Evolutionary conservation across 495 filamentous ascomycete species (phyloP), one percentile per base, ranked within the genome.

Genomic region (Ascobolus immersus): DNA sequence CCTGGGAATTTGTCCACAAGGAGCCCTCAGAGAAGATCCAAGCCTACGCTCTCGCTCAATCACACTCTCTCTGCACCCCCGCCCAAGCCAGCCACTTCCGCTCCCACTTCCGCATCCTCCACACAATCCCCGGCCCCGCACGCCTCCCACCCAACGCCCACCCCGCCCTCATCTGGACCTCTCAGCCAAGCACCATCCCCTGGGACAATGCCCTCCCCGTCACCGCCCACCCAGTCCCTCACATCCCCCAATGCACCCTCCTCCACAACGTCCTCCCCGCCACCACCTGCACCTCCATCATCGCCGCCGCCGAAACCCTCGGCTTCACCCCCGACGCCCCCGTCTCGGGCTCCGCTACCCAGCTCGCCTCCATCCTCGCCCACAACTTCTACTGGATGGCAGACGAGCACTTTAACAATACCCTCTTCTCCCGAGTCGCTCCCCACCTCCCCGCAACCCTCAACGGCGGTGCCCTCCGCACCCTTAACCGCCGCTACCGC

Each of bases 341-440:
- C 0, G 58, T 57, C 9, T 39, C 60, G 17, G 48, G 51, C 1
- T 50, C 52, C n/a, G 55, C 57, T 35, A 55, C 55, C 20, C 44
- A 51, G 25, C 53, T 58, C 21, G 45, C 44, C 24, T 57, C 53
- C 39, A 46, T 61, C 26, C 44, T 62, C 0, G 59, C 59, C 1
- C 59, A 62, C 41, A 62, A 62, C 38, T 58, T 62, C 32, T 62
- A 62, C 46, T 62, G 59, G 57, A 47, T 62, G 17, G 48, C 58
- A 17, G 59, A 62, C 35, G 29, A 42, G 11, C 34, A 40, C 0
- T 61, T 62, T 36, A 44, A 51, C 36, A 43, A 55, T 15, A 52
- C 36, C 11, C 48, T 62, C 4, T 62, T 58, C 56, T 35, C 38
- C 5, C 50, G 59, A 10, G 51, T 62, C 5, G 21, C 50, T 5